Evolutionary conservation across 2,329 filamentous ascomycete genomes (phyloP).

Genomic region (Penicillium thymicola): DNA sequence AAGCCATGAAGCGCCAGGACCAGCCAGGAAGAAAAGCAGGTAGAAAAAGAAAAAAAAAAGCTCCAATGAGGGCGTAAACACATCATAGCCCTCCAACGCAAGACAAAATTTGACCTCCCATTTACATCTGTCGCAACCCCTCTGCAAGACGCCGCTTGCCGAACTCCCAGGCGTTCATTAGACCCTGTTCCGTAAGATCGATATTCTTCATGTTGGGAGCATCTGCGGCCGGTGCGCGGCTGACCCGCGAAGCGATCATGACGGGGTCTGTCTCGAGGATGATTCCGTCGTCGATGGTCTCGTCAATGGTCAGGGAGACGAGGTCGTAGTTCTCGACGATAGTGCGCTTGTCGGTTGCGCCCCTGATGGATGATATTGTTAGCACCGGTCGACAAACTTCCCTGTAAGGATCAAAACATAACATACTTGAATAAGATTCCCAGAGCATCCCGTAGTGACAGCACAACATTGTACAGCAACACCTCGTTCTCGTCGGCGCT

Average conservation of each 20-base stretch:
- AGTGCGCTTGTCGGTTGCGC: conserved; percentile 94
- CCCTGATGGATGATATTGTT: conserved; percentile 52
- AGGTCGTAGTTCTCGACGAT: conserved; percentile 99
- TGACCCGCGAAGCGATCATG: conserved; percentile 87
- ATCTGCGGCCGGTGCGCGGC: conserved; percentile 86
- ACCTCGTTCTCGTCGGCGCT: conserved; percentile 94
- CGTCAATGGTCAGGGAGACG: conserved; percentile 88
- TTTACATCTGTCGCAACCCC: conserved; percentile 66
- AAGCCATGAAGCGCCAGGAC: conserved; percentile 35
- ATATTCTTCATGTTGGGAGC: conserved; percentile 84
- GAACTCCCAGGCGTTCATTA: conserved; percentile 90
- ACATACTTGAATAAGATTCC: conserved; percentile 87
- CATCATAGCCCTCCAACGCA: conserved; percentile 18
- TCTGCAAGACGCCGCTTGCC: conserved; percentile 89
- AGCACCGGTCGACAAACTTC: conserved; percentile 3
- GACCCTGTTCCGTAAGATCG: conserved; percentile 90
- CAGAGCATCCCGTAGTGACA: conserved; percentile 85
- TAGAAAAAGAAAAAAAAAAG: conserved; percentile 7
- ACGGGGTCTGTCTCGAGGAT: conserved; percentile 97
- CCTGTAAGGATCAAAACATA: conserved; percentile 29
- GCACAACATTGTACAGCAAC: conserved; percentile 87
- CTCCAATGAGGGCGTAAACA: conserved; percentile 18
- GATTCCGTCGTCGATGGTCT: conserved; percentile 92
- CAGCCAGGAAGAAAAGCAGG: conserved; percentile 32
- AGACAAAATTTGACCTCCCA: conserved; percentile 17